Conservation (phyloP, 805 yeast species). For the Starmerella khaoyaiensis region DNA sequence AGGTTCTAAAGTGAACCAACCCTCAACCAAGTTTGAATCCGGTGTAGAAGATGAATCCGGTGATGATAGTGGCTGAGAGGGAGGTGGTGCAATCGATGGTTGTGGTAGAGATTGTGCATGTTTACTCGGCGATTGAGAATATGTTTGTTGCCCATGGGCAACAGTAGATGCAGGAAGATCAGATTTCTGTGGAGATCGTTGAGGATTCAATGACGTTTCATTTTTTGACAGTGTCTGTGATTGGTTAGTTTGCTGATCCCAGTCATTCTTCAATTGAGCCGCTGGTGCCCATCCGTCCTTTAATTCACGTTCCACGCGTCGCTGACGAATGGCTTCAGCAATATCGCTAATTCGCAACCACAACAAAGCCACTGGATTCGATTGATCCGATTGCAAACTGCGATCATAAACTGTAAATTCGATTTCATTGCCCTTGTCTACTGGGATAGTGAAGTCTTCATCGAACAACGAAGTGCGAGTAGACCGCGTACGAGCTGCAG, state of each 20-base stretch:
- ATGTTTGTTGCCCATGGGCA: neutral
- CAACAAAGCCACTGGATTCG: slow-evolving; percentile 69
- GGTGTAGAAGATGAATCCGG: slow-evolving; percentile 1
- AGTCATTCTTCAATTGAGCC: slow-evolving; percentile 33
- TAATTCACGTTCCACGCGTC: slow-evolving; percentile 46
- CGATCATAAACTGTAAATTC: slow-evolving; percentile 81
- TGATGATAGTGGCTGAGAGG: neutral
- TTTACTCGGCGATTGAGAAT: neutral
- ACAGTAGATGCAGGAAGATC: neutral
- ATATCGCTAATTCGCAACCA: slow-evolving; percentile 88
- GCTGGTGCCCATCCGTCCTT: slow-evolving; percentile 76
- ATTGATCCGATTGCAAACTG: slow-evolving; percentile 29
- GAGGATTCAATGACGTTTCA: neutral
- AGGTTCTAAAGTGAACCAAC: slow-evolving; percentile 90
- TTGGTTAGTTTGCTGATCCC: slow-evolving; percentile 4
- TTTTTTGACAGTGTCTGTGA: neutral
- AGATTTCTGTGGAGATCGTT: slow-evolving; percentile 7
- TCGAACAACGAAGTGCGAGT: slow-evolving; percentile 60
- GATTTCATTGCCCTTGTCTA: slow-evolving; percentile 85
- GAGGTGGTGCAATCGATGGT: too few species aligned
- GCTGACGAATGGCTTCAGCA: slow-evolving; percentile 88
- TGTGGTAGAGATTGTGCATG: too few species aligned
- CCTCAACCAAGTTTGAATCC: slow-evolving; percentile 34
- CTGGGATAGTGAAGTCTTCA: slow-evolving; percentile 67
- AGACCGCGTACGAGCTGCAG: slow-evolving; percentile 52